Evolutionary conservation across 495 filamentous ascomycete species (phyloP).

Genomic region (Geopyxis carbonaria): DNA sequence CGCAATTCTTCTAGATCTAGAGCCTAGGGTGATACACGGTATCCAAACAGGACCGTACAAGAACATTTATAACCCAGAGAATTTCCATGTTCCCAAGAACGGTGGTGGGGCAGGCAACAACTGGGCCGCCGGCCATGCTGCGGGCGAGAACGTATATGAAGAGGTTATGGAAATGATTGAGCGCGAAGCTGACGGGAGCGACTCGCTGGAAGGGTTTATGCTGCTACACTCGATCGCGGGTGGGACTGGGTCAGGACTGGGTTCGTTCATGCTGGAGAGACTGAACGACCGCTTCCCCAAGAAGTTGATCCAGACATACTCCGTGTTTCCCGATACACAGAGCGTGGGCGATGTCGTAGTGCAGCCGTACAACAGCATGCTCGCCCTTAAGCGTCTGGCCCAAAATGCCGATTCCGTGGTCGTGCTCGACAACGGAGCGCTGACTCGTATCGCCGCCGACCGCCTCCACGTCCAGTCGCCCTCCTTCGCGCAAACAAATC

Average conservation of each 20-base stretch:
- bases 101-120: conserved; percentile 92
- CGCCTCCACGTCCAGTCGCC: conserved; percentile 83
- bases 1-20: conserved; percentile 86
- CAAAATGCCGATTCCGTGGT: conserved; percentile 96
- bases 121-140: conserved; percentile 88
- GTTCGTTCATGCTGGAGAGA: conserved; percentile 84
- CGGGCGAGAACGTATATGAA: conserved; percentile 82
- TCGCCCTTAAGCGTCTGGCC: conserved; percentile 76
- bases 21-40: conserved; percentile 77
- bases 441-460: conserved; percentile 87
- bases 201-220: conserved; percentile 96
- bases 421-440: conserved; percentile 89
- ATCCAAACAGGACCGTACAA: conserved; percentile 88
- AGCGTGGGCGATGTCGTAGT: conserved; percentile 78
- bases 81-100: conserved; percentile 86
- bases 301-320: conserved; percentile 97
- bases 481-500: conserved; percentile 93
- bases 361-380: conserved; percentile 91
- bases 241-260: conserved; percentile 85
- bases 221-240: conserved; percentile 94
- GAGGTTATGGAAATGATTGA: conserved; percentile 99
- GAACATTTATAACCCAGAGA: conserved; percentile 98
- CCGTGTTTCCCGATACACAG: conserved; percentile 86
- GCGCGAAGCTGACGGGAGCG: conserved; percentile 91
- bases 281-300: conserved; percentile 97